Conservation (phyloP, 176 grass and related monocot genomes). For the Eremochloa ophiuroides region DNA sequence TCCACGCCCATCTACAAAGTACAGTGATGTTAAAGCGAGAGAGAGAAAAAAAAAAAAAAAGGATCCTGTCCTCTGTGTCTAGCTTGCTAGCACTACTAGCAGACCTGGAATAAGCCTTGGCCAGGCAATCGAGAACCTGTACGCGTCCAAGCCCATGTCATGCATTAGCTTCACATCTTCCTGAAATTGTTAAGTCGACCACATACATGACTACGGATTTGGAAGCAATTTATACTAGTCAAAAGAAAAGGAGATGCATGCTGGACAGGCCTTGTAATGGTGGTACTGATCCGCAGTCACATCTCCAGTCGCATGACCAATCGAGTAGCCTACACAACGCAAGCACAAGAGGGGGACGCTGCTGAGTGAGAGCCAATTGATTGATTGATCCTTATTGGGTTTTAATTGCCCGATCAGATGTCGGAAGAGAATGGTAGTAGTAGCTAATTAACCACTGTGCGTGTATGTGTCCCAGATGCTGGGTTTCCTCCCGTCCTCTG, state of each 20-base stretch:
- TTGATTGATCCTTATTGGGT: too few species aligned
- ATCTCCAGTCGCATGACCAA: constrained; percentile 28
- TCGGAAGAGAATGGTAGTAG: too few species aligned
- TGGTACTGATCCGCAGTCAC: constrained; percentile 82
- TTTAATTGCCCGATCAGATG: too few species aligned
- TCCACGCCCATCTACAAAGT: constrained; percentile 56
- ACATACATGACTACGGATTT: too few species aligned
- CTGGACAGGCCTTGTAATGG: constrained; percentile 58
- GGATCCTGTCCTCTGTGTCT: background rate
- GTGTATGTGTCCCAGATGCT: constrained; percentile 59
- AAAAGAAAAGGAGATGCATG: background rate
- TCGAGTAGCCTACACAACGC: background rate
- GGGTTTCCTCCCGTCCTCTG: constrained; percentile 53
- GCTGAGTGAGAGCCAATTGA: too few species aligned
- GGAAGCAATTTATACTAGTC: too few species aligned
- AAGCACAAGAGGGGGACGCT: too few species aligned
- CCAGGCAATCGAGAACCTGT: constrained; percentile 93
- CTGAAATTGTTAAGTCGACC: background rate
- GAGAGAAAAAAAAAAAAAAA: background rate
- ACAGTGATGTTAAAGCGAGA: background rate
- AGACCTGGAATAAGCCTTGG: constrained; percentile 63
- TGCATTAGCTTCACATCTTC: constrained; percentile 91
- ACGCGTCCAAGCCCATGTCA: constrained; percentile 68
- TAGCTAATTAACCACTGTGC: too few species aligned
- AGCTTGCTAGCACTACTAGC: background rate